Base-by-base conservation (phyloP, 805 yeast genomes). In the Wickerhamiella bombiphila region DNA sequence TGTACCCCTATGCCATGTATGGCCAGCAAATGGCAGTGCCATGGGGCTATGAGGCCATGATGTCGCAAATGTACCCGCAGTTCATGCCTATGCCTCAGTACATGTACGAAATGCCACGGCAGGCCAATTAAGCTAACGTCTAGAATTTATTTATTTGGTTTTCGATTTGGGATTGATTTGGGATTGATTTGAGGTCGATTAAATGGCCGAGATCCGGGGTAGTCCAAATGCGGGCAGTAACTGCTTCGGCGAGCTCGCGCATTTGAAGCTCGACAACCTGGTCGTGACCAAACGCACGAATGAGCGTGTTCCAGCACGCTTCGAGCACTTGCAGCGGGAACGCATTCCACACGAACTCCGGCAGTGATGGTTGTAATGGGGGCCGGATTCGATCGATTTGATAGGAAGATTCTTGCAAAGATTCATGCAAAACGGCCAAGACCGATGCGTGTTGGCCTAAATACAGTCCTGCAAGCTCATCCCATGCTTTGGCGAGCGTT, bases 381-480 rank as follows among this genome's bases (percentile, higher is more conserved):
- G n/a, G n/a, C n/a, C n/a, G n/a, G n/a, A n/a, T n/a, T n/a, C n/a
- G n/a, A n/a, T n/a, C n/a, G n/a, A n/a, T n/a, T n/a, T n/a, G n/a
- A n/a, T n/a, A n/a, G n/a, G n/a, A n/a, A n/a, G n/a, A n/a, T n/a
- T n/a, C n/a, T n/a, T n/a, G n/a, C n/a, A n/a, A n/a, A n/a, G n/a
- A n/a, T 11, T 34, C 33, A 20, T 34, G 31, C 8, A 47, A 28
- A 4, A 43, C 32, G 9, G 31, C 17, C 4, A 44, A 38, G 35
- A 38, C 39, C 4, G 49, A 43, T n/a, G 46, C 29, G 38, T 46
- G 48, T 15, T 38, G 47, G 4, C 45, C 51, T 2, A 48, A 35
- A 20, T 16, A 48, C 3, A 49, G 43, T 1, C 20, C 29, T 2
- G 43, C 38, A 11, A 48, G 33, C n/a, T 4, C 21, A 4, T 20